A percentile compares a stretch with the other conserved stretches of the same genome.
phyloP scores from a whole-genome alignment of 352 stramenopile species.

The Globisporangium emineosum region DNA sequence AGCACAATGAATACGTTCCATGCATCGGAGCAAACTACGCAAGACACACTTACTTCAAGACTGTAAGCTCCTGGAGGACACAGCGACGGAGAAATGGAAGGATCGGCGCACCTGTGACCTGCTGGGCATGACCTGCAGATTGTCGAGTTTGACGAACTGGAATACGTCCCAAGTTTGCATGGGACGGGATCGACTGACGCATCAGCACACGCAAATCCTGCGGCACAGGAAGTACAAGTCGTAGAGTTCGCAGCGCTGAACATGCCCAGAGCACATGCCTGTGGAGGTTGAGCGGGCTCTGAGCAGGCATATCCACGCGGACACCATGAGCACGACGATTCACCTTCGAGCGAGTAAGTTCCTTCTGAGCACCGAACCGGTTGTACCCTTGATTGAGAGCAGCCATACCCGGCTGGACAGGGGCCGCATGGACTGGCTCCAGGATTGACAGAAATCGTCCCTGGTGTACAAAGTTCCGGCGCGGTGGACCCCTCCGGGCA shows the following conservation, averaged over 20 bases:
- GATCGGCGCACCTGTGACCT: constrained; percentile 54
- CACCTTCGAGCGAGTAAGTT: constrained; percentile 17
- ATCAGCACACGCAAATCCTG: constrained; percentile 47
- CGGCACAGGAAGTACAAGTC: constrained; percentile 33
- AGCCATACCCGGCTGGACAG: constrained; percentile 61
- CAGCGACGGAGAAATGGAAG: constrained; percentile 25
- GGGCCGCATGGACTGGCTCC: constrained; percentile 28
- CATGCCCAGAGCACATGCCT: constrained; percentile 15
- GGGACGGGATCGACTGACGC: constrained; percentile 1
- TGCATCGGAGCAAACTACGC: background rate
- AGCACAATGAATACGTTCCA: too few species aligned
- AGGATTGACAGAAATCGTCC: constrained; percentile 29
- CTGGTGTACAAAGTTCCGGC: constrained; percentile 30
- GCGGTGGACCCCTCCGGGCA: constrained; percentile 30
- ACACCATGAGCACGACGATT: constrained; percentile 28
- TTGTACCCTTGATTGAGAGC: background rate
- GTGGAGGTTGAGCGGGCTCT: constrained; percentile 7
- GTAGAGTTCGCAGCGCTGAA: constrained; percentile 20
- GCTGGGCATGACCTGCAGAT: constrained; percentile 39
- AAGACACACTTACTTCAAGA: constrained; percentile 24
- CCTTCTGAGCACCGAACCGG: constrained; percentile 19
- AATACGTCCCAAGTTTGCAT: constrained; percentile 1
- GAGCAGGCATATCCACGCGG: constrained; percentile 32
- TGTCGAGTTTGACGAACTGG: constrained; percentile 8
- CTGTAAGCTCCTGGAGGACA: constrained; percentile 54